Base-by-base conservation (phyloP, 345 rosid species). In the Cochlearia excelsa region DNA sequence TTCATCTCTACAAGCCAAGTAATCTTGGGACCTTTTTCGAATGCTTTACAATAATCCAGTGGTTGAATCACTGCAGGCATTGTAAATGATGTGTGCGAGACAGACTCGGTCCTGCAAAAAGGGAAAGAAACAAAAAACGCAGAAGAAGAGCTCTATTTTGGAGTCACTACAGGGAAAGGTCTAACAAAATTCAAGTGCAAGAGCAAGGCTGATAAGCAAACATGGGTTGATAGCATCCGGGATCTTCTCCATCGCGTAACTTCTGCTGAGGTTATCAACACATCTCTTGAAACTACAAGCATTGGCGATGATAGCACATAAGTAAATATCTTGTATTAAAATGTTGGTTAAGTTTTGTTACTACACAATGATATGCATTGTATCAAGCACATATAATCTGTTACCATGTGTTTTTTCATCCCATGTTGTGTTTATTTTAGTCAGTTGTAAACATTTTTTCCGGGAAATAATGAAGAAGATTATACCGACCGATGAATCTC, bases 141-240 rank as follows among this genome's bases (percentile, higher is more conserved):
- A 3, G 97, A 82, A 56, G 92, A 87, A 62, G 77, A 70, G 51
- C 65, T 84, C 38, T 79, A 81, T 56, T 89, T 93, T 23, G 99
- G 89, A 38, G 75, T 87, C 11, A 87, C 78, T 63, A 93, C 99
- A 2, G 95, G 80, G 7, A 84, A 93, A 51, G 97, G 99, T 33
- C 79, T 87, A 26, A 62, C 83, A 2, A 96, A 93, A 70, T 87
- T 93, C 75, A 87, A 87, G 73, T 93, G 99, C 82, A 79, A 84
- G 79, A 79, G 62, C 80, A 82, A 82, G 80, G 72, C 73, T 48
- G 85, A 89, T 27, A 93, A 85, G 83, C 96, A 89, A 63, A 80
- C 53, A 67, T 93, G 99, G 99, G 87, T 89, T 3, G 95, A 79
- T 41, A 78, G 73, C 55, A 81, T 89, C 63, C 80, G 74, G 59